Evolutionary conservation across 441 rosid species (phyloP).

Genomic region (Euphorbia corollata): DNA sequence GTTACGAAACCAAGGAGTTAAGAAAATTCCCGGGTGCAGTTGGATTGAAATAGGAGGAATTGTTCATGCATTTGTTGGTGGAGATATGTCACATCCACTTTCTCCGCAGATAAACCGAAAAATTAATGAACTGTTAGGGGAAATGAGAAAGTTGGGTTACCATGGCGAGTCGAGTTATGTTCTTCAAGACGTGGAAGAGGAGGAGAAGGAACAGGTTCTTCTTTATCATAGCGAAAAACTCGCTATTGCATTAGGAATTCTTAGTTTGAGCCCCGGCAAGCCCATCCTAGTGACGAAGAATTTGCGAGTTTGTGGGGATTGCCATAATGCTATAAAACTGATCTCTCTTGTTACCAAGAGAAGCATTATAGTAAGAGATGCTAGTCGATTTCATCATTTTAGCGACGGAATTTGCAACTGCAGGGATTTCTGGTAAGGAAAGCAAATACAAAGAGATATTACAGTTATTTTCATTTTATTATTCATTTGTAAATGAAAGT

Average conservation of each 20-base stretch:
- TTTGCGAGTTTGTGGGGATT: too few relatives aligned
- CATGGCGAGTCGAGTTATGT: conserved; percentile 24
- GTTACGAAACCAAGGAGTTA: conserved; percentile 20
- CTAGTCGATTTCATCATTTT: conserved; percentile 30
- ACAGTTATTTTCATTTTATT: too few relatives aligned
- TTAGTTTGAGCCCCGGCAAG: conserved; percentile 20
- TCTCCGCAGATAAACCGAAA: conserved; percentile 21
- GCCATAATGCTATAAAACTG: conserved; percentile 25
- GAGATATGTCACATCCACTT: conserved; percentile 26
- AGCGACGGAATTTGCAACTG: conserved; percentile 29
- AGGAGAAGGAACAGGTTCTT: conserved; percentile 28
- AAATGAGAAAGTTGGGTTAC: conserved; percentile 27
- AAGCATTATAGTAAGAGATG: conserved; percentile 29
- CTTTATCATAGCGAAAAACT: conserved; percentile 31
- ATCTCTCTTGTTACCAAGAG: conserved; percentile 25
- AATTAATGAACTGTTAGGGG: conserved; percentile 23
- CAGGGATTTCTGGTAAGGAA: conserved; percentile 27
- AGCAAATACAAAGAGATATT: too few relatives aligned
- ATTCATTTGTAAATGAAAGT: too few relatives aligned
- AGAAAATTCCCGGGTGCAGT: conserved; percentile 30
- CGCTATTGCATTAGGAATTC: conserved; percentile 29
- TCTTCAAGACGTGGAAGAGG: conserved; percentile 30
- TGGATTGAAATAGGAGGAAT: conserved; percentile 28
- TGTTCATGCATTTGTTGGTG: conserved; percentile 28
- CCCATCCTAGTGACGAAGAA: conserved; percentile 26